phyloP scores from a whole-genome alignment of 2,329 filamentous ascomycete genomes.

The Penicillium rolfsii region DNA sequence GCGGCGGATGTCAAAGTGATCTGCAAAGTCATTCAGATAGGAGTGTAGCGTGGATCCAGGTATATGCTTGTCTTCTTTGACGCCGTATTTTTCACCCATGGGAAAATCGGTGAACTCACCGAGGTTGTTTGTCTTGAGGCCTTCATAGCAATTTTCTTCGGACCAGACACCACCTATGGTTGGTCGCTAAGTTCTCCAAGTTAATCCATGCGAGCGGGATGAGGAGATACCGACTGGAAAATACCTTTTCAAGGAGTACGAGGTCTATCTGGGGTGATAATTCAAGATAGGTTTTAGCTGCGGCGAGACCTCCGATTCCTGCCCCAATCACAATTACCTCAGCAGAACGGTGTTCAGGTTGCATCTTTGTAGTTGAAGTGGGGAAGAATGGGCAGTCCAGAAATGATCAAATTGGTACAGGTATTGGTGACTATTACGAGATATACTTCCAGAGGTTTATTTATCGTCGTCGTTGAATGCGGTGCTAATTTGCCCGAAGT shows the following conservation, averaged over 20 bases:
- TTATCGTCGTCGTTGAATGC: not conserved
- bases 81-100: not conserved
- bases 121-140: not conserved
- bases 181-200: not conserved
- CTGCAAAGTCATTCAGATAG: not conserved
- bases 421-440: not conserved
- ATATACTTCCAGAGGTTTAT: not conserved
- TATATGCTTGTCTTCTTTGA: not conserved
- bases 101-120: not conserved
- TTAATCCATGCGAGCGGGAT: not conserved
- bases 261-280: not conserved
- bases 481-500: not conserved
- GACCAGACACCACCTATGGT: not conserved
- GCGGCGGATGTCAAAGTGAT: not conserved
- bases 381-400: not conserved
- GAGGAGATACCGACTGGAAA: not conserved
- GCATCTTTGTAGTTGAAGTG: not conserved
- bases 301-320: not conserved
- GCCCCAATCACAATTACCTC: not conserved
- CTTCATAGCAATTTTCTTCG: not conserved
- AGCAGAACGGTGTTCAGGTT: not conserved
- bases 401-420: not conserved
- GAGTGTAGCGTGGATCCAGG: not conserved
- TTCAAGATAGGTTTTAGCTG: not conserved
- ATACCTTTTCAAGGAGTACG: not conserved